phyloP scores from a whole-genome alignment of 75 land plant genomes.

The Picea glauca region DNA sequence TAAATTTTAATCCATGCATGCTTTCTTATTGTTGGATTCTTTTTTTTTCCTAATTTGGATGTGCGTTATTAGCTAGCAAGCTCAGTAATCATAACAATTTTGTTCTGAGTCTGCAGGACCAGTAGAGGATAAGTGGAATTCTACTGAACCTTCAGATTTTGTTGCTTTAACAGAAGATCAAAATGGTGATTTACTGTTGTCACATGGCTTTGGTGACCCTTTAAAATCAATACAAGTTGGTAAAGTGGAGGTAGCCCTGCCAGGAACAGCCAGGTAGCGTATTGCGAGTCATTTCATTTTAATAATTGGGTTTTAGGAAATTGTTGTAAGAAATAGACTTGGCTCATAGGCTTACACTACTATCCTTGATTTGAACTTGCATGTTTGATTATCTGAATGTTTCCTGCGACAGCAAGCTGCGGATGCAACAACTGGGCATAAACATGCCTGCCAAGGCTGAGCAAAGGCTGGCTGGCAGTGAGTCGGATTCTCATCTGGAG shows the following conservation, averaged over 20 bases:
- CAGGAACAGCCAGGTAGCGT: slow-evolving; percentile 1
- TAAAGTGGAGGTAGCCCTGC: not conserved
- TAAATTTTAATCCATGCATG: not conserved
- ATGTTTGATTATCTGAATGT: not conserved
- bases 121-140: slow-evolving; percentile 1
- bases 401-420: slow-evolving; percentile 34
- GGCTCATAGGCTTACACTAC: not conserved
- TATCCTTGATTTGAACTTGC: not conserved
- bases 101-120: not conserved
- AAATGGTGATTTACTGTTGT: slow-evolving; percentile 9
- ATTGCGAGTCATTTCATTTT: not conserved
- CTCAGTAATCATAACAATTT: not conserved
- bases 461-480: slow-evolving; percentile 23
- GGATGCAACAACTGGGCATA: slow-evolving; percentile 35
- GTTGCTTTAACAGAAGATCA: slow-evolving; percentile 4
- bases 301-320: not conserved
- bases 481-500: slow-evolving; percentile 21
- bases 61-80: not conserved
- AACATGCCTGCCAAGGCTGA: slow-evolving; percentile 82
- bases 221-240: not conserved
- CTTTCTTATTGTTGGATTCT: not conserved
- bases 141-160: slow-evolving; percentile 4
- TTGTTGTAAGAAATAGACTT: not conserved
- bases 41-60: not conserved
- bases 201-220: not conserved